These are phyloP conservation scores for Colletotrichum lupini DNA, from an alignment of 2,329 filamentous ascomycete species.

Conservation along the genomic window DNA sequence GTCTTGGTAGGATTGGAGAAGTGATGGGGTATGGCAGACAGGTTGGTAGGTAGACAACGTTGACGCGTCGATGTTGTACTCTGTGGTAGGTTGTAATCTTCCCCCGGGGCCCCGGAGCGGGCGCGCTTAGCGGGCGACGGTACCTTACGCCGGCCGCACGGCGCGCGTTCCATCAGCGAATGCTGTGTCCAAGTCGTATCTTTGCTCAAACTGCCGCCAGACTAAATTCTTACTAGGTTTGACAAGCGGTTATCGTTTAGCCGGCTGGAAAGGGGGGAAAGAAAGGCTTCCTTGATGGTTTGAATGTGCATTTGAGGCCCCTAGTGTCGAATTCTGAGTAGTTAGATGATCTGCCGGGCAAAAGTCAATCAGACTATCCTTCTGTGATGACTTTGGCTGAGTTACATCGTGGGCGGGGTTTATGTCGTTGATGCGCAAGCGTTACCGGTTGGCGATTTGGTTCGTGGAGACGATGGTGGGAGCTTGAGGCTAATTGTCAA, in stretches of 20 bases:
- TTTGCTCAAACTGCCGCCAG: not conserved
- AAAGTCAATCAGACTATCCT: not conserved
- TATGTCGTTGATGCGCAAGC: not conserved
- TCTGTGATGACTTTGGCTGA: not conserved
- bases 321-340: not conserved
- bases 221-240: not conserved
- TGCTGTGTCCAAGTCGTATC: not conserved
- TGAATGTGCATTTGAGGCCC: not conserved
- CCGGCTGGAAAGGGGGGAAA: not conserved
- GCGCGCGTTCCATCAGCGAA: not conserved
- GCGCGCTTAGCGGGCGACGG: not conserved
- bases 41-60: not conserved
- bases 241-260: not conserved
- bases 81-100: not conserved
- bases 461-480: not conserved
- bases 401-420: not conserved
- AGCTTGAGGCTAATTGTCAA: not conserved
- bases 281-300: not conserved
- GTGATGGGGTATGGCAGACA: not conserved
- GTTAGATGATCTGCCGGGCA: not conserved
- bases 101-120: too few species aligned
- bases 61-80: not conserved
- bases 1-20: not conserved
- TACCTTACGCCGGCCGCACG: not conserved
- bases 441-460: not conserved